Base-by-base conservation (phyloP, 2,329 filamentous ascomycete species). In the Sclerotiophoma versabilis region DNA sequence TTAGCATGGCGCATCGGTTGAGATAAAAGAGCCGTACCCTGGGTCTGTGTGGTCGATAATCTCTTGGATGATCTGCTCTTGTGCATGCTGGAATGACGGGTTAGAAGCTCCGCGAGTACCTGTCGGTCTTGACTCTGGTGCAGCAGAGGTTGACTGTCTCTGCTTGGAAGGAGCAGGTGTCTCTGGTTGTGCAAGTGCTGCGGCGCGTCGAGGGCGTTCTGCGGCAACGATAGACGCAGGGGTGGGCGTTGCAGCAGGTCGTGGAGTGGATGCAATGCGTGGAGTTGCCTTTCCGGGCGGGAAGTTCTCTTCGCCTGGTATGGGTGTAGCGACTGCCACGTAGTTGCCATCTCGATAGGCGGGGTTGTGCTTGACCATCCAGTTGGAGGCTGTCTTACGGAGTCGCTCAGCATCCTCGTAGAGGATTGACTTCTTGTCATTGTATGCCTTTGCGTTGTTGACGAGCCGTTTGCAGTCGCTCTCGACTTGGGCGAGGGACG, bases 391-490 rank as follows among this genome's bases (percentile, higher is more conserved):
- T 3, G 91, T 88, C 76, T 96, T 96, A 39, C 92, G 84, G 38
- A 96, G 84, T 42, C 91, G 86, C 75, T 96, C 92, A 8, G 92
- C 91, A 77, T 96, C 92, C 36, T 92, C 88, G 70, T 89, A 93
- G 30, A 89, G 82, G 52, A 86, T 78, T 0, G 90, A 91, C 36
- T 83, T 84, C 63, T 88, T 88, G 55, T 87, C 82, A 68, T 93
- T 93, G 76, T 86, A 95, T 48, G 91, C 87, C 74, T 96, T 96
- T 29, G 90, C 91, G 69, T 96, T 96, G 60, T 86, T 83, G 49
- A 96, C 89, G 83, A 96, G 90, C 59, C 92, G 87, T 79, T 95
- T 96, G 70, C 93, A 84, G 71, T 93, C 93, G 69, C 89, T 88
- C 75, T 96, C 92, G 11, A 96, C 79, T 43, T 88, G 82, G 5